These are phyloP conservation scores for Pestalotiopsis sp. DNA, from an alignment of 2,329 filamentous ascomycete genomes.

Conservation along the genomic window DNA sequence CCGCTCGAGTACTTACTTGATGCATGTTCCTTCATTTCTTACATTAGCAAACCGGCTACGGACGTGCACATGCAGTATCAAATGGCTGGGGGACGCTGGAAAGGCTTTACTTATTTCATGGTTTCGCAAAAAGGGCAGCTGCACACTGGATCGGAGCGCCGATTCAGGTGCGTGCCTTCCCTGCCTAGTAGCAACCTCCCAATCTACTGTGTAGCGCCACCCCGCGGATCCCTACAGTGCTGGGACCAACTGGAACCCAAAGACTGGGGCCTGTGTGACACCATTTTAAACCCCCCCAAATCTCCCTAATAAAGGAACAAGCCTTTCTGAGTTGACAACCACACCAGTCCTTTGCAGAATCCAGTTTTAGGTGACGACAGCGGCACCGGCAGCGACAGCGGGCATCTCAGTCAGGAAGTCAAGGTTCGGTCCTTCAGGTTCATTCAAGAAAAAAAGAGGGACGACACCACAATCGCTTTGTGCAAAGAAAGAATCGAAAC, in stretches of 20 bases:
- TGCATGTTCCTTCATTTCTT: background rate
- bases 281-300: slow-evolving; percentile 4
- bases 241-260: background rate
- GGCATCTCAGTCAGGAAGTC: background rate
- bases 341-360: background rate
- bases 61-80: too few species aligned
- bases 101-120: too few species aligned
- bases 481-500: background rate
- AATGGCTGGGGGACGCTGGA: too few species aligned
- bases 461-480: background rate
- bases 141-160: background rate
- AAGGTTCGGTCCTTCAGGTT: background rate
- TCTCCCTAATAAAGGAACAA: background rate
- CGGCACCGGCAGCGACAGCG: background rate
- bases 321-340: background rate
- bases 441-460: background rate
- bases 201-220: background rate
- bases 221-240: background rate
- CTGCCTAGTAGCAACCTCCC: background rate
- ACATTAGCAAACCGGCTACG: background rate
- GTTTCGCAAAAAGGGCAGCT: background rate
- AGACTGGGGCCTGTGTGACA: background rate
- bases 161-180: background rate
- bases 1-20: background rate
- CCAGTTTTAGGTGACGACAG: background rate